Evolutionary conservation across 495 filamentous ascomycete genomes (phyloP).

Genomic region (Pseudevernia furfuracea): DNA sequence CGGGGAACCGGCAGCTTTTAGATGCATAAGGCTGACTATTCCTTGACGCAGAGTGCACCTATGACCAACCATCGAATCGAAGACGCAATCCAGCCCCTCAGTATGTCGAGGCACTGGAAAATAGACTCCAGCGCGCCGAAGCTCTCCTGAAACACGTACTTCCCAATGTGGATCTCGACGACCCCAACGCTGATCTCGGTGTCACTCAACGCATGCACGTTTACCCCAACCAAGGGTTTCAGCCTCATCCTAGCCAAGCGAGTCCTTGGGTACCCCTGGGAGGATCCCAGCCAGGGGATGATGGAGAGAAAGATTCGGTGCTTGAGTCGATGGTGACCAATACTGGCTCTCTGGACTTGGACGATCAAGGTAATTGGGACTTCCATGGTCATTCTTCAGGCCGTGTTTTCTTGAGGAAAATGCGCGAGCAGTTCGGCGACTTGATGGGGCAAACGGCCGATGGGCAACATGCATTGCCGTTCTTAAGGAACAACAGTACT

Average conservation of each 20-base stretch:
- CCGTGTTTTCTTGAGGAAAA: slow-evolving; percentile 70
- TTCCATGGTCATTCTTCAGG: slow-evolving; percentile 93
- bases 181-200: slow-evolving; percentile 67
- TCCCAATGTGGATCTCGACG: slow-evolving; percentile 76
- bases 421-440: slow-evolving; percentile 81
- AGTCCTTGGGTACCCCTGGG: slow-evolving; percentile 11
- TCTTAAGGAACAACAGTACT: slow-evolving; percentile 36
- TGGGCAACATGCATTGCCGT: slow-evolving; percentile 14
- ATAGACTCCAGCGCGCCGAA: slow-evolving; percentile 75
- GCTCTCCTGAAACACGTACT: slow-evolving; percentile 68
- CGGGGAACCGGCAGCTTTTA: not conserved
- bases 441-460: slow-evolving; percentile 40
- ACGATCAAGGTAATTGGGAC: slow-evolving; percentile 88
- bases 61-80: slow-evolving; percentile 94
- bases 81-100: slow-evolving; percentile 90
- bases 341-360: slow-evolving; percentile 80
- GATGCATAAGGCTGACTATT: not conserved
- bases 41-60: slow-evolving; percentile 71
- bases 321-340: slow-evolving; percentile 93
- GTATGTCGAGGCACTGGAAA: slow-evolving; percentile 88
- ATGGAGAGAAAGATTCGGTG: slow-evolving; percentile 60
- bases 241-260: slow-evolving; percentile 10
- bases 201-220: slow-evolving; percentile 46
- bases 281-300: slow-evolving; percentile 7
- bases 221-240: slow-evolving; percentile 26